A percentile compares a stretch with the other conserved stretches of the same genome.
Conservation (phyloP, 768 basidiomycete species). For the Leccinum aurantiacum region DNA sequence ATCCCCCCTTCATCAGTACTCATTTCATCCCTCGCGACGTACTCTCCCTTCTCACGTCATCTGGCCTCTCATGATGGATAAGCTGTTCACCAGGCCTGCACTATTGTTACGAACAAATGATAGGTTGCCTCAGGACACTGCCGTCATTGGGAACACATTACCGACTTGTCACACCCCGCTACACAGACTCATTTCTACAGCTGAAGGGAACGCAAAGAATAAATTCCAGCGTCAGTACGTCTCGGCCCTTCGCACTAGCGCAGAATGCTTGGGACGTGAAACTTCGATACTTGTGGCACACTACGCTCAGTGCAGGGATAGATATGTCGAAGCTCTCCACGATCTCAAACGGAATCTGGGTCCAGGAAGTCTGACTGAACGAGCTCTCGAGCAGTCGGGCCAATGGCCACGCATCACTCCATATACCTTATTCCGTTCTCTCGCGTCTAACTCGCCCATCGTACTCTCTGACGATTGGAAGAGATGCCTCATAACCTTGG, state of each 20-base stretch:
- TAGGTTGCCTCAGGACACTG: no score
- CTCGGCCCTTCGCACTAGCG: no score
- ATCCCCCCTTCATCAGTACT: not conserved
- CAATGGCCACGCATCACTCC: conserved; percentile 41
- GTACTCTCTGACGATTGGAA: conserved; percentile 29
- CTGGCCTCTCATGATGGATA: not conserved
- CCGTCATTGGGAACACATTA: no score
- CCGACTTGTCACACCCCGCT: no score
- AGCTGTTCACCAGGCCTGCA: conserved; percentile 1
- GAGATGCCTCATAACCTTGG: no score
- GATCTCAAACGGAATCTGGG: conserved; percentile 9
- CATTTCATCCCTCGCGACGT: not conserved
- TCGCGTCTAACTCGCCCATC: conserved; percentile 27
- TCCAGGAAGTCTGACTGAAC: conserved; percentile 19
- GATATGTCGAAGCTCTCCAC: not conserved
- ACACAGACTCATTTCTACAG: no score
- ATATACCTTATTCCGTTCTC: conserved; percentile 33
- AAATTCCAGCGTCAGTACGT: no score
- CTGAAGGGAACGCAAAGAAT: no score
- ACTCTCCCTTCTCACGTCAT: not conserved
- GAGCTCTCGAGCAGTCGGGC: conserved; percentile 19
- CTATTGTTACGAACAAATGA: not conserved
- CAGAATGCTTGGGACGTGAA: no score
- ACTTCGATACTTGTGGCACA: conserved; percentile 5
- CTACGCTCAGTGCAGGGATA: conserved; percentile 9